A percentile compares a stretch with the other conserved stretches of the same genome.
These are phyloP conservation scores for Coemansia sp. DNA, from an alignment of 192 early-diverging fungal genomes.

Conservation along the genomic window DNA sequence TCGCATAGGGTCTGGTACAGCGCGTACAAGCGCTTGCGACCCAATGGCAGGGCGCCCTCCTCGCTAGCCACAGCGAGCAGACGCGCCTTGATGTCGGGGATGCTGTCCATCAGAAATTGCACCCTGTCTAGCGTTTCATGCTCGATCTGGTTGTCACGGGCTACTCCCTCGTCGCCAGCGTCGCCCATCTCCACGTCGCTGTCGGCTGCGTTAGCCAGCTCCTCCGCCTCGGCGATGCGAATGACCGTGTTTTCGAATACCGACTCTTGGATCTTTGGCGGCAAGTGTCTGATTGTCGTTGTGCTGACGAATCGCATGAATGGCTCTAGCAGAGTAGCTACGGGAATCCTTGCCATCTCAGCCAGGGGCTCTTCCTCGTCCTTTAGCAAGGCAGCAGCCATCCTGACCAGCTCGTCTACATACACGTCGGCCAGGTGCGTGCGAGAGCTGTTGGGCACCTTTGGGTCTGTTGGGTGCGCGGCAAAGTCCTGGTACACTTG, in stretches of 20 bases:
- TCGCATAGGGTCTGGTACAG: constrained; percentile 52
- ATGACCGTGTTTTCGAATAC: constrained; percentile 53
- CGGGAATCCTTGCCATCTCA: constrained; percentile 27
- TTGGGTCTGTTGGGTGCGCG: constrained; percentile 28
- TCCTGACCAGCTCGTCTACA: constrained; percentile 47
- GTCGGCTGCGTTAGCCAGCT: constrained; percentile 12
- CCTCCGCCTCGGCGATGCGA: constrained; percentile 54
- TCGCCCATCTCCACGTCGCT: background rate
- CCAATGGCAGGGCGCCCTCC: constrained; percentile 19
- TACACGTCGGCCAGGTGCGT: constrained; percentile 48
- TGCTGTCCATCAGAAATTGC: constrained; percentile 42
- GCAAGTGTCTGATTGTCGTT: constrained; percentile 40
- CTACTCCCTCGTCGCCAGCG: constrained; percentile 1
- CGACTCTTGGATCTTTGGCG: constrained; percentile 33
- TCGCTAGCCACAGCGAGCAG: constrained; percentile 38
- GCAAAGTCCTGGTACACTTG: constrained; percentile 31
- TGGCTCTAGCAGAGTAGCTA: constrained; percentile 44
- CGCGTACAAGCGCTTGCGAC: constrained; percentile 44
- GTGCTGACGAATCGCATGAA: constrained; percentile 47
- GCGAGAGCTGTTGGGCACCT: constrained; percentile 43
- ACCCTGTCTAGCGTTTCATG: constrained; percentile 35
- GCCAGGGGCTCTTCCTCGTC: constrained; percentile 7
- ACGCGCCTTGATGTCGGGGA: constrained; percentile 42
- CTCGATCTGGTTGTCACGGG: constrained; percentile 34
- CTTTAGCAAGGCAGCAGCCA: constrained; percentile 16